Evolutionary conservation across 108 stramenopile genomes (phyloP), one percentile per base, ranked within the genome.

Genomic region (Seminavis robusta): DNA sequence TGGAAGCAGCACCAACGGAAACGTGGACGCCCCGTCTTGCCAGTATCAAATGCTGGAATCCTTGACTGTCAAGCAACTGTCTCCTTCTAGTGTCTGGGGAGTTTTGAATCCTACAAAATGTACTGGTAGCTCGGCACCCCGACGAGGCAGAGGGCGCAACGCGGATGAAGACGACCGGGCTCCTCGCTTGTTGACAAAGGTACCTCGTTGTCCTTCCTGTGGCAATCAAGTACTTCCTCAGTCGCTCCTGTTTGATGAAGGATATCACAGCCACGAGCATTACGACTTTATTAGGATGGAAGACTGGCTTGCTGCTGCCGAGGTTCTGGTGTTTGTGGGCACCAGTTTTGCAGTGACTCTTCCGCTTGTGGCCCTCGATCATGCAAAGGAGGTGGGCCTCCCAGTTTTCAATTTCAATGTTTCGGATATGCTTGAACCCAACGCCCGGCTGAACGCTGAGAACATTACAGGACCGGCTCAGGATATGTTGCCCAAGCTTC

Each of bases 161-260:
- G n/a, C n/a, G n/a, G n/a, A n/a, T n/a, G n/a, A n/a, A n/a, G n/a
- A n/a, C n/a, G n/a, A n/a, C n/a, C n/a, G n/a, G n/a, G n/a, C n/a
- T n/a, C n/a, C n/a, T n/a, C n/a, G 56, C 25, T 39, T 30, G 9
- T 42, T 84, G 4, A 33, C 53, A 4, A 46, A 65, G 50, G 42
- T 73, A 34, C 85, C 85, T 0, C 33, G 46, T 25, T 87, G 85
- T 47, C 85, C 85, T 20, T 26, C 36, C 27, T 87, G 85, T 62
- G 21, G 34, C 9, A 61, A 68, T 30, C 60, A 60, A 3, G 41
- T 66, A 23, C 67, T 75, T 13, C 85, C 85, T 0, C 81, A 87
- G 40, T 73, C 85, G 0, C 69, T 87, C 3, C 54, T 82, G 38
- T 87, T 87, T 56, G 85, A 87, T 41, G 85, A 87, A 71, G 78